These are phyloP conservation scores for Suhomyces choctaworum DNA, from an alignment of 1,139 yeast species.

Conservation along the genomic window DNA sequence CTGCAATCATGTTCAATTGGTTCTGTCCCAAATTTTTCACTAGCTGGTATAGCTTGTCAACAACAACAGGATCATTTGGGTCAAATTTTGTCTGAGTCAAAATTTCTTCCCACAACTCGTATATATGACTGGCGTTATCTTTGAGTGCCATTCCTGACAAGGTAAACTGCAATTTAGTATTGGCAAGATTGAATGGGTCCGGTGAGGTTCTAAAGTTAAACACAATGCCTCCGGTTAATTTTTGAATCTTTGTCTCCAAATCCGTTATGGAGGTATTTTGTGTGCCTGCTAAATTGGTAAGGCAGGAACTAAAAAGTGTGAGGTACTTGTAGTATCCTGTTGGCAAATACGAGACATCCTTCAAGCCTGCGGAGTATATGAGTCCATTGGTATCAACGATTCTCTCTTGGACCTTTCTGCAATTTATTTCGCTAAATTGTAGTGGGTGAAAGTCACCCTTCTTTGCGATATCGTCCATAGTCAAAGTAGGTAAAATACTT, in stretches of 20 bases:
- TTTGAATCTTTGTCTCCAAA: slow-evolving; percentile 80
- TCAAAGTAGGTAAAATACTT: slow-evolving; percentile 75
- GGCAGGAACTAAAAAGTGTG: slow-evolving; percentile 75
- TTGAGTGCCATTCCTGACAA: slow-evolving; percentile 73
- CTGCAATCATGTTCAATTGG: slow-evolving; percentile 76
- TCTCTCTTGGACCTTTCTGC: slow-evolving; percentile 43
- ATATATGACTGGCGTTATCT: slow-evolving; percentile 59
- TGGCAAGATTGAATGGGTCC: slow-evolving; percentile 50
- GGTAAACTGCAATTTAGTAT: slow-evolving; percentile 48
- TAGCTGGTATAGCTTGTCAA: slow-evolving; percentile 70
- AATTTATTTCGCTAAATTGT: slow-evolving; percentile 30
- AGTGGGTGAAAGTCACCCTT: slow-evolving; percentile 45
- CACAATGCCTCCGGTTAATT: slow-evolving; percentile 80
- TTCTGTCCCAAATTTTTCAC: slow-evolving; percentile 77
- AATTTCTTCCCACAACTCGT: slow-evolving; percentile 67
- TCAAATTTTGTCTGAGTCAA: slow-evolving; percentile 67
- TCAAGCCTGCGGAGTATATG: slow-evolving; percentile 64
- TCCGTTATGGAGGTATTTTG: slow-evolving; percentile 65
- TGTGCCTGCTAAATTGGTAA: slow-evolving; percentile 84
- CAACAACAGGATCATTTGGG: slow-evolving; percentile 43
- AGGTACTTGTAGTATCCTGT: slow-evolving; percentile 62
- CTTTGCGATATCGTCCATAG: slow-evolving; percentile 69
- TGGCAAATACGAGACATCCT: slow-evolving; percentile 59
- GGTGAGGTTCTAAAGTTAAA: slow-evolving; percentile 58
- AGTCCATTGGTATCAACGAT: slow-evolving; percentile 73